Percentiles rank a stretch among this genome's conserved stretches.
Conservation (phyloP, 768 basidiomycete genomes). For the Termitomyces sp. region DNA sequence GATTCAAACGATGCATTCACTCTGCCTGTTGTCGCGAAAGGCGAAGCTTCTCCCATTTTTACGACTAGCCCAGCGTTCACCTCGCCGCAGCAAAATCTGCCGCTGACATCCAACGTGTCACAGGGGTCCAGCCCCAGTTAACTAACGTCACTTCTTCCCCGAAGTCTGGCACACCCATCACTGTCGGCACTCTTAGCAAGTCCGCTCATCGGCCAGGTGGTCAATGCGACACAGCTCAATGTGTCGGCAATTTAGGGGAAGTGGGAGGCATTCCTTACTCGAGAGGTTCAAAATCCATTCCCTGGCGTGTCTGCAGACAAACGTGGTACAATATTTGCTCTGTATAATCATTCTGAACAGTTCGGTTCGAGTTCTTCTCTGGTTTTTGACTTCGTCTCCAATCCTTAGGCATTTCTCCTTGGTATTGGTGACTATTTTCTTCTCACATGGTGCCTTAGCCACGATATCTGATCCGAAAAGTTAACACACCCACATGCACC, state of each 20-base stretch:
- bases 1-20: conserved; percentile 24
- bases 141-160: conserved; percentile 43
- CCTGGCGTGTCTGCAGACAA: conserved; percentile 59
- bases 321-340: conserved; percentile 59
- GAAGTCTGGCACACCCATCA: conserved; percentile 39
- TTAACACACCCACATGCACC: too few relatives aligned
- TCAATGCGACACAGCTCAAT: conserved; percentile 48
- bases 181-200: conserved; percentile 63
- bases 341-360: conserved; percentile 69
- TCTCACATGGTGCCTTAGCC: too few relatives aligned
- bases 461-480: too few relatives aligned
- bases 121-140: conserved; percentile 44
- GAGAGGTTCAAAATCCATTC: conserved; percentile 48
- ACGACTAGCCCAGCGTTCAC: conserved; percentile 63
- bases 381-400: too few relatives aligned
- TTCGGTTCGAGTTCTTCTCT: conserved; percentile 32
- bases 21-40: conserved; percentile 41
- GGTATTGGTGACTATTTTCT: too few relatives aligned
- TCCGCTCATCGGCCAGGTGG: conserved; percentile 46
- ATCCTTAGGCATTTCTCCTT: too few relatives aligned
- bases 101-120: conserved; percentile 56
- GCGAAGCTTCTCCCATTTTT: conserved; percentile 43
- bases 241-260: conserved; percentile 53
- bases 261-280: conserved; percentile 61
- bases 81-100: conserved; percentile 57